Conservation (phyloP, 2,329 filamentous ascomycete genomes). For the Alternaria metachromatica region DNA sequence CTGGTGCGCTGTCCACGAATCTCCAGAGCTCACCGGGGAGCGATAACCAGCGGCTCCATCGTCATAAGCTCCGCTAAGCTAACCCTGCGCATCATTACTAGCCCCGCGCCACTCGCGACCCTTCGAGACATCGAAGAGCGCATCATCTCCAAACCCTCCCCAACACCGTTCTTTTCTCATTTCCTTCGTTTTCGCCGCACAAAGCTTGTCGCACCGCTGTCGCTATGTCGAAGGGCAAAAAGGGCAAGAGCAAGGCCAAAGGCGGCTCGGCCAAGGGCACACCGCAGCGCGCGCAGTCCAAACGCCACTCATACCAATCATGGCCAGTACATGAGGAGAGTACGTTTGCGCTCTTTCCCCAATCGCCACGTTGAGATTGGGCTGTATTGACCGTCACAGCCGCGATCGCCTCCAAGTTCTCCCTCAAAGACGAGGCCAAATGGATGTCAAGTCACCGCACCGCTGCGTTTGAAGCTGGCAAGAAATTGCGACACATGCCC, state of each 20-base stretch:
- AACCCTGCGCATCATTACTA: not conserved
- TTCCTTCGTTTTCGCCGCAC: not conserved
- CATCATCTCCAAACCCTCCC: constrained; percentile 10
- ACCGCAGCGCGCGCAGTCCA: constrained; percentile 26
- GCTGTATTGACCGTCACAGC: constrained; percentile 26
- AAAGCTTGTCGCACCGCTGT: not conserved
- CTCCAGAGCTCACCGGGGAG: not conserved
- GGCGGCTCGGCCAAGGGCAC: constrained; percentile 25
- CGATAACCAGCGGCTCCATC: not conserved
- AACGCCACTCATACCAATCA: constrained; percentile 17
- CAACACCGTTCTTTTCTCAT: not conserved
- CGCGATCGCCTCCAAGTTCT: constrained; percentile 42
- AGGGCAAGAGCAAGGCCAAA: constrained; percentile 37
- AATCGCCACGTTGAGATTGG: constrained; percentile 1
- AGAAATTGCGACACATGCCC: constrained; percentile 61
- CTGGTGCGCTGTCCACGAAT: not conserved
- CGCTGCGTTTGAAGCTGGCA: constrained; percentile 54
- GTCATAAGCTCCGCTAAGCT: constrained; percentile 11
- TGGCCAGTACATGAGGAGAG: constrained; percentile 22
- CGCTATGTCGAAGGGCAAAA: constrained; percentile 36
- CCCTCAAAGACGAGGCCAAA: constrained; percentile 64
- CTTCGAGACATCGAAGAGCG: not conserved
- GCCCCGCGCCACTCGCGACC: constrained; percentile 10
- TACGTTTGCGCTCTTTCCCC: constrained; percentile 23
- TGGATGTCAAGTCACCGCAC: constrained; percentile 61